phyloP scores from a whole-genome alignment of 1,139 yeast species.

The Geotrichum phurueaensis region DNA sequence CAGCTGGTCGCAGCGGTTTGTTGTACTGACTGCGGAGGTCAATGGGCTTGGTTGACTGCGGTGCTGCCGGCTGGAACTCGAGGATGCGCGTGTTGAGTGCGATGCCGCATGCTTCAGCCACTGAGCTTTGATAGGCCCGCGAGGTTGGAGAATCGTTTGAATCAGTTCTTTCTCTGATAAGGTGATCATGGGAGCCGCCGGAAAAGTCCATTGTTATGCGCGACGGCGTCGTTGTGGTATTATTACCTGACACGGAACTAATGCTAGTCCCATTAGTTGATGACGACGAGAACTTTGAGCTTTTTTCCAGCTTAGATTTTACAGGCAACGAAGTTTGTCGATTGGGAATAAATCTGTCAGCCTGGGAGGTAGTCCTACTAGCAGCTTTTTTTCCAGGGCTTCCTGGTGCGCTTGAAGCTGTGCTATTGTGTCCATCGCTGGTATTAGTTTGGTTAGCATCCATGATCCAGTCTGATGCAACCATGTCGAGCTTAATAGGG shows the following conservation, averaged over 20 bases:
- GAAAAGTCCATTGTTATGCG: constrained; percentile 6
- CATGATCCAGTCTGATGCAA: constrained; percentile 33
- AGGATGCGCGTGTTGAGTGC: constrained; percentile 78
- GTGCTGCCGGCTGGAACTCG: constrained; percentile 84
- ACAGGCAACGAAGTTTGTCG: constrained; percentile 41
- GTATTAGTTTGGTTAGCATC: constrained; percentile 25
- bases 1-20: constrained; percentile 44
- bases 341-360: constrained; percentile 48
- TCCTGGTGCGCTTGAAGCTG: constrained; percentile 2
- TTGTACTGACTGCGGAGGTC: constrained; percentile 43
- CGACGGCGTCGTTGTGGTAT: background rate
- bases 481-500: constrained; percentile 45
- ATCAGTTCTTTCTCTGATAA: constrained; percentile 1
- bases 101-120: constrained; percentile 91
- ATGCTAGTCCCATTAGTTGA: constrained; percentile 6
- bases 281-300: constrained; percentile 11
- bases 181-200: background rate
- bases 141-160: constrained; percentile 20
- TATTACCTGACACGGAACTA: background rate
- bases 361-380: constrained; percentile 29
- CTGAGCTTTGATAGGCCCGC: constrained; percentile 60
- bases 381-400: constrained; percentile 24
- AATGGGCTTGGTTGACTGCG: constrained; percentile 58
- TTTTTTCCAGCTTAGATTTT: constrained; percentile 37
- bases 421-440: constrained; percentile 16